Evolutionary conservation across 352 stramenopile genomes (phyloP), one percentile per base, ranked within the genome.

Genomic region (Globisporangium splendens): DNA sequence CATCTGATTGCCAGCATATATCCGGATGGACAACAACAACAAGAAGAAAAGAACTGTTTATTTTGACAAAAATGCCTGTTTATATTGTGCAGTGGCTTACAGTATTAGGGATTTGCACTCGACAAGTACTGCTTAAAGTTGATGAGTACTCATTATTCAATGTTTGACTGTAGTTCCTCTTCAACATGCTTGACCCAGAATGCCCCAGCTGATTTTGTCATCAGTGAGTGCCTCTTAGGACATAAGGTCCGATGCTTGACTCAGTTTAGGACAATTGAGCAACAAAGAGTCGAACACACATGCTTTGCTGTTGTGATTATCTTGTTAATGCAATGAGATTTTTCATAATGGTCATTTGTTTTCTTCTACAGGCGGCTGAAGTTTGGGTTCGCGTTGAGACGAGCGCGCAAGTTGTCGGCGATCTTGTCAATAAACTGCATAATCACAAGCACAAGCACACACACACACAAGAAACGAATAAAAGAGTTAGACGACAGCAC

Each of bases 341-440:
- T n/a, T 15, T 15, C 20, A 18, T 28, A 18, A 14, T n/a, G 28
- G 11, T 44, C 28, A 12, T 38, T 10, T 33, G 47, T 55, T 38
- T 24, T n/a, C 46, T 8, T 44, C 58, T 76, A 76, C 6, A 70
- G 56, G 46, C 59, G 58, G 52, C 57, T 66, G 62, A 82, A 79
- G 59, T 56, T 72, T 17, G 75, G 48, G 61, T 69, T 79, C 18
- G 54, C 54, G 2, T 60, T 62, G 1, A 87, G 59, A 33, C 77
- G 73, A 42, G 31, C 59, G 11, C 61, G 72, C 46, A 84, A 54
- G 61, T 87, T 87, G 54, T 74, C 43, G 17, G 77, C 72, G 21
- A 87, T 76, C 50, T 68, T 68, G 48, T 85, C 74, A 21, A 85
- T 72, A 24, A 87, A 85, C 63, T 84, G 42, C 21, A 46, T 18